phyloP scores from a whole-genome alignment of 768 basidiomycete genomes.

The Termitomyces titanicus region DNA sequence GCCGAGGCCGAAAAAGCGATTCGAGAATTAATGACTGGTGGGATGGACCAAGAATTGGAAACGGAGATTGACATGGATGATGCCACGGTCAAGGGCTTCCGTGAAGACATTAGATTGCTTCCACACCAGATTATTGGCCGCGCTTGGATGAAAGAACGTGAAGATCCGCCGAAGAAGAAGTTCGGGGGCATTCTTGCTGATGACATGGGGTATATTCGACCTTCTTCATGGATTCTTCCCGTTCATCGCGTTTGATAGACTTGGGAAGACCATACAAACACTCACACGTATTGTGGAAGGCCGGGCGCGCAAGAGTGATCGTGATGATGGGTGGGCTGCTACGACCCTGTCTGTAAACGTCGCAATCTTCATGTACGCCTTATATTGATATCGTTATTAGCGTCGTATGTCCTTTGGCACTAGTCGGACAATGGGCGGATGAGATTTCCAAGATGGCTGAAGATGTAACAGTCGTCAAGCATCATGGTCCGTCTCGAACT shows the following conservation, averaged over 20 bases:
- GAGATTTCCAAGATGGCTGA: constrained; percentile 76
- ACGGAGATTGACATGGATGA: constrained; percentile 61
- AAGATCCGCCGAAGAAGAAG: constrained; percentile 62
- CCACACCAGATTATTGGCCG: constrained; percentile 89
- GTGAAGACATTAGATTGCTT: constrained; percentile 62
- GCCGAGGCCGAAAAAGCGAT: constrained; percentile 75
- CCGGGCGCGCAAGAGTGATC: constrained; percentile 64
- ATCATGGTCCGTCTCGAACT: constrained; percentile 77
- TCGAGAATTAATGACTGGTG: constrained; percentile 70
- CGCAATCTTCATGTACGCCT: not conserved
- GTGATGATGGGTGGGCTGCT: constrained; percentile 65
- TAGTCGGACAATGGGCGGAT: constrained; percentile 88
- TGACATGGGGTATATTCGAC: constrained; percentile 70
- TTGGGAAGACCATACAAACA: constrained; percentile 91
- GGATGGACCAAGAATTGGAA: constrained; percentile 54
- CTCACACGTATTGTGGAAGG: constrained; percentile 85
- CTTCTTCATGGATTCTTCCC: not conserved
- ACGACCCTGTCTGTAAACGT: constrained; percentile 58
- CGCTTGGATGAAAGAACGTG: constrained; percentile 84
- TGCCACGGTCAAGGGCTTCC: constrained; percentile 75
- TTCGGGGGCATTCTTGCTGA: constrained; percentile 89
- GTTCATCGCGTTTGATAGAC: constrained; percentile 32
- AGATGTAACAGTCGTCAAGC: constrained; percentile 67
- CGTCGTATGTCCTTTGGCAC: constrained; percentile 82
- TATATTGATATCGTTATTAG: constrained; percentile 34